phyloP scores from a whole-genome alignment of 2,329 filamentous ascomycete species.

The Fusarium agapanthi region DNA sequence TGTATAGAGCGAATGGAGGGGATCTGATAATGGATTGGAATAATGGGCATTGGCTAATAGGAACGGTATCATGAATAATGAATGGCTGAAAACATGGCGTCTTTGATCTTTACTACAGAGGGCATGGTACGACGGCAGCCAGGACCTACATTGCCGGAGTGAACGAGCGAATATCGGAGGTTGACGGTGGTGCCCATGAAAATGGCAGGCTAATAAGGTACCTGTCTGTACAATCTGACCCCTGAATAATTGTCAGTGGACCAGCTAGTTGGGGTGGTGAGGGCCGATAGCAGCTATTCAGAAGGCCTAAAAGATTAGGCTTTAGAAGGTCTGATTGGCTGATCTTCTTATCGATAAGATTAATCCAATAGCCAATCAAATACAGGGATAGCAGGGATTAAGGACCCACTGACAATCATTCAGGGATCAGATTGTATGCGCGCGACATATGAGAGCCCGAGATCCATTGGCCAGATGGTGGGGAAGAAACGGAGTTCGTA shows the following conservation, averaged over 20 bases:
- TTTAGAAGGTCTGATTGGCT: too few species aligned
- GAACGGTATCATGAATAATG: constrained; percentile 27
- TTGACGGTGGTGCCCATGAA: constrained; percentile 7
- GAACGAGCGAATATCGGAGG: constrained; percentile 32
- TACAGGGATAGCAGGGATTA: too few species aligned
- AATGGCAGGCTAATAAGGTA: constrained; percentile 20
- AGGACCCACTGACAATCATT: too few species aligned
- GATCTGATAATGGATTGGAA: constrained; percentile 33
- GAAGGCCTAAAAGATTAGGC: too few species aligned
- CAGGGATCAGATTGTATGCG: too few species aligned
- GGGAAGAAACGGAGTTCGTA: constrained; percentile 14
- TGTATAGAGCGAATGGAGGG: constrained; percentile 29
- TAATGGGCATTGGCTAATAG: constrained; percentile 38
- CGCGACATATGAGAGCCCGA: constrained; percentile 12
- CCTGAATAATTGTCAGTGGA: too few species aligned
- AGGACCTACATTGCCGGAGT: constrained; percentile 20
- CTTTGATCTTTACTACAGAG: constrained; percentile 26
- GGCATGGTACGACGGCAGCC: constrained; percentile 23
- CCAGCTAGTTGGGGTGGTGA: too few species aligned
- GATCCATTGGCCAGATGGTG: constrained; percentile 13
- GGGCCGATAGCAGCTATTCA: too few species aligned
- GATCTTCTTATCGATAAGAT: too few species aligned
- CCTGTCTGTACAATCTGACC: too few species aligned
- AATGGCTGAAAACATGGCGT: constrained; percentile 21
- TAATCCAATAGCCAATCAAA: too few species aligned